phyloP scores from a whole-genome alignment of 129 eudicot genomes.

The Escallonia herrerae region DNA sequence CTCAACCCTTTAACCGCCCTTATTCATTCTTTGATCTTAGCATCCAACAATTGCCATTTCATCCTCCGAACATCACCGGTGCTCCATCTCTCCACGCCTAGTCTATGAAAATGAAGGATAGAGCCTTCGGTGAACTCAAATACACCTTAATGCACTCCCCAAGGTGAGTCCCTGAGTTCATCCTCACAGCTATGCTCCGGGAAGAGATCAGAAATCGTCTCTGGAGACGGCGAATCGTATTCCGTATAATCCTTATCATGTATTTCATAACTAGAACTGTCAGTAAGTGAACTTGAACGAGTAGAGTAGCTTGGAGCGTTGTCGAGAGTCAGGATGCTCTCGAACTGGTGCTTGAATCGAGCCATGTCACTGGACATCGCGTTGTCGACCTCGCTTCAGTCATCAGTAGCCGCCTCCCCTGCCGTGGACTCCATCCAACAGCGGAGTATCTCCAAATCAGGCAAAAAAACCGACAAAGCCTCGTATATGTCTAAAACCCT shows the following conservation, averaged over 20 bases:
- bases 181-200: background rate
- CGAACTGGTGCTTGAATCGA: constrained; percentile 16
- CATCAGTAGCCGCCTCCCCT: too few species aligned
- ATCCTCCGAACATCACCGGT: background rate
- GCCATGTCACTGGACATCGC: background rate
- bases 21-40: constrained; percentile 13
- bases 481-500: constrained; percentile 15
- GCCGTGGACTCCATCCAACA: too few species aligned
- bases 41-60: constrained; percentile 12
- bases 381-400: background rate
- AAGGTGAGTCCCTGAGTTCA: background rate
- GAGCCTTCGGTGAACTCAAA: constrained; percentile 2
- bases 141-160: constrained; percentile 8
- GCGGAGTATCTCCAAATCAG: constrained; percentile 1
- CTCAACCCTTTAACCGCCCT: constrained; percentile 5
- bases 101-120: background rate
- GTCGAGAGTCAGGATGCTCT: constrained; percentile 4
- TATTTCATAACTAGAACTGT: constrained; percentile 9
- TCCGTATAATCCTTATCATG: constrained; percentile 9
- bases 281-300: constrained; percentile 14
- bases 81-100: constrained; percentile 17
- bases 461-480: constrained; percentile 11
- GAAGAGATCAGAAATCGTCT: constrained; percentile 12
- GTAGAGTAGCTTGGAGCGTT: background rate
- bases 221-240: background rate